Percentiles rank a stretch among this genome's conserved stretches.
Conservation (phyloP, 805 yeast genomes). For the Candida cerambycidarum region DNA sequence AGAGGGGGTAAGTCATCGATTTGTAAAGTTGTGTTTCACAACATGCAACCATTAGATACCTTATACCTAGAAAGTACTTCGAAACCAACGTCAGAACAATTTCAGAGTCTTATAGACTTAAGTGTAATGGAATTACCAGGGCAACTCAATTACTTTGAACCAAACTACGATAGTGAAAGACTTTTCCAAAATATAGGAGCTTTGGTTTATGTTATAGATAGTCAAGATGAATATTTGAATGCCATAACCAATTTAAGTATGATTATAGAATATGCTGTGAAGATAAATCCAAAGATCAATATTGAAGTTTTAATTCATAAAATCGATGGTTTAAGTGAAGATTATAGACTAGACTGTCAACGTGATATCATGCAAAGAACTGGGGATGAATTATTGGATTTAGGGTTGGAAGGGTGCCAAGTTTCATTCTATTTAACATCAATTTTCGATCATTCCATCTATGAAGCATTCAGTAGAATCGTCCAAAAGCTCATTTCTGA, state of each 20-base stretch:
- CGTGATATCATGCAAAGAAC: constrained; percentile 95
- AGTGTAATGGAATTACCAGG: constrained; percentile 95
- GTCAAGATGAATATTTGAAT: constrained; percentile 91
- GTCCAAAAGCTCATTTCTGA: constrained; percentile 90
- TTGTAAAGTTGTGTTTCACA: constrained; percentile 92
- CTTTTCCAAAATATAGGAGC: constrained; percentile 84
- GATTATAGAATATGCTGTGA: constrained; percentile 84
- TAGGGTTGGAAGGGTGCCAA: constrained; percentile 88
- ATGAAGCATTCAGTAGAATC: constrained; percentile 92
- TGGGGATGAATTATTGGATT: constrained; percentile 86
- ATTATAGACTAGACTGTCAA: constrained; percentile 90
- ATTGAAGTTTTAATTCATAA: constrained; percentile 94
- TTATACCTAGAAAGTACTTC: constrained; percentile 86
- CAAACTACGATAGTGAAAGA: constrained; percentile 73
- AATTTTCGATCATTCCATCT: constrained; percentile 92
- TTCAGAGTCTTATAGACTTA: constrained; percentile 79
- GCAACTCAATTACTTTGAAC: constrained; percentile 85
- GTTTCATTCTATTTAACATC: constrained; percentile 89
- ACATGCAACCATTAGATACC: constrained; percentile 94
- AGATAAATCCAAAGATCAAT: constrained; percentile 79
- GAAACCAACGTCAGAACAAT: constrained; percentile 82
- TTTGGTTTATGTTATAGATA: constrained; percentile 88
- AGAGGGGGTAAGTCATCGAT: constrained; percentile 94
- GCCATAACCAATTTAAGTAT: constrained; percentile 86
- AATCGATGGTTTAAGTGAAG: constrained; percentile 93